Base-by-base conservation (phyloP, 2,329 filamentous ascomycete species). In the Fusarium subtropicale region DNA sequence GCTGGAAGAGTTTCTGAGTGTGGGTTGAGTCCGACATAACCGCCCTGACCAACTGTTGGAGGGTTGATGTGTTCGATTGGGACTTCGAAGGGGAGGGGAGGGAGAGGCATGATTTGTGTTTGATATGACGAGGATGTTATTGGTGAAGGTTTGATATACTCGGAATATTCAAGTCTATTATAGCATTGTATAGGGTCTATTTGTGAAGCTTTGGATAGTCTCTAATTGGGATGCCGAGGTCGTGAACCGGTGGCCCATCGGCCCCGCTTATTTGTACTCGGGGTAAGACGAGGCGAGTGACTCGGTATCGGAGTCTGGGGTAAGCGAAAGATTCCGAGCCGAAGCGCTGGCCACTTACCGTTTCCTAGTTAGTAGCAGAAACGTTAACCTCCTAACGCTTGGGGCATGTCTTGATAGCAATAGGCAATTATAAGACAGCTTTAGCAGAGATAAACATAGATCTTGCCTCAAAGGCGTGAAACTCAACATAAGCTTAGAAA, bases 301-400 rank as follows among this genome's bases (percentile, higher is more conserved):
- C 15, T 63, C 60, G 60, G 60, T 4, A 48, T 38, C 58, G 58
- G 48, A 63, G 31, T 48, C 30, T 47, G 33, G 8, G 15, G 41
- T 3, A 44, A n/a, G 8, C 4, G 8, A 3, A 11, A 34, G 36
- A n/a, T 57, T 18, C 60, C 60, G 60, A 63, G 30, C 60, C 60
- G 60, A 56, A 56, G 20, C 58, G 48, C 24, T 7, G 2, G 7
- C 24, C 5, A 26, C 24, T 26, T 26, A 26, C 24, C 24, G 24
- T 26, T 26, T n/a, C n/a, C n/a, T n/a, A n/a, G n/a, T n/a, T n/a
- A n/a, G n/a, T n/a, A n/a, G n/a, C n/a, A 22, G 20, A 22, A 22
- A 22, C 20, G 20, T 22, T 22, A n/a, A n/a, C n/a, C n/a, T n/a
- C n/a, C n/a, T n/a, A n/a, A n/a, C n/a, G n/a, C n/a, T n/a, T n/a